Base-by-base conservation (phyloP, 805 yeast genomes). In the Osmozyma mogii region DNA sequence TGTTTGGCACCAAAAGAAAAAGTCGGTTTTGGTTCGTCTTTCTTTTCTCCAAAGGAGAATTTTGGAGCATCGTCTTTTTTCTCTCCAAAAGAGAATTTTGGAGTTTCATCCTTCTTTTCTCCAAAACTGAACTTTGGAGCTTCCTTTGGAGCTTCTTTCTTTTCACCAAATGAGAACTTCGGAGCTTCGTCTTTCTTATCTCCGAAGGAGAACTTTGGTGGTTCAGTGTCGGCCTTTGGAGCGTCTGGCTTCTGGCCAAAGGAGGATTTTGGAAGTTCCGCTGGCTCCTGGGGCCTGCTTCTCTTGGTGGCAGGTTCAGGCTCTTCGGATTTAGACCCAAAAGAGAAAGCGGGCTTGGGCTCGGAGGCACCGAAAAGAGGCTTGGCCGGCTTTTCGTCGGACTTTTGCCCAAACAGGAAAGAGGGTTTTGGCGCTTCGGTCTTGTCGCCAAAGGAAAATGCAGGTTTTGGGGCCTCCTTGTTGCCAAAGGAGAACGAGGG, bases 381-480 rank as follows among this genome's bases (percentile, higher is more conserved):
- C n/a, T n/a, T n/a, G n/a, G n/a, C n/a, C n/a, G n/a, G n/a, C n/a
- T n/a, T n/a, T n/a, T n/a, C n/a, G n/a, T n/a, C n/a, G n/a, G n/a
- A n/a, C n/a, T n/a, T n/a, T n/a, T n/a, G n/a, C n/a, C n/a, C n/a
- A n/a, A n/a, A n/a, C n/a, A n/a, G n/a, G n/a, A n/a, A 22, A 4
- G 30, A 28, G 9, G 17, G 12, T 9, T 19, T 19, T 3, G 19
- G 9, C 5, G 24, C 6, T 9, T 13, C 29, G n/a, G n/a, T 31
- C 21, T 27, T 30, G 15, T 21, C 17, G 6, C 44, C 51, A 31
- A 44, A 41, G 11, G 37, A 24, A n/a, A 40, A 34, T 11, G 26
- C 20, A 6, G 40, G 32, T 9, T 16, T 27, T n/a, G n/a, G n/a
- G 15, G 24, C 30, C 25, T 27, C 20, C n/a, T 29, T 24, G 10